phyloP scores from a whole-genome alignment of 169 alveolate genomes.

The Besnoitia besnoiti region DNA sequence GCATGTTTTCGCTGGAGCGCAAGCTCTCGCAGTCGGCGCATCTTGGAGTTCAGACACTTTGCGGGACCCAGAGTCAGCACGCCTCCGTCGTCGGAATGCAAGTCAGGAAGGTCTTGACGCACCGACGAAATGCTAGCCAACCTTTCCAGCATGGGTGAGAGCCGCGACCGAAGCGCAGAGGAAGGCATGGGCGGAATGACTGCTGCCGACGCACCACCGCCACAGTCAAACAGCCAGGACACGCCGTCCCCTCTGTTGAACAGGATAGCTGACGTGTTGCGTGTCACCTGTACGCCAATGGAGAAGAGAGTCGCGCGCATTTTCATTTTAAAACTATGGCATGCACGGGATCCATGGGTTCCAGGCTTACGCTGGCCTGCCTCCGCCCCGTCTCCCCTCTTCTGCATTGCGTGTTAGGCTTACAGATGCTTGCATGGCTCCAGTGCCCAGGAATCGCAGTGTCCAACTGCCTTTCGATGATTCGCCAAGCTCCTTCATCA shows the following conservation, averaged over 20 bases:
- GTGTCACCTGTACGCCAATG: conserved; percentile 62
- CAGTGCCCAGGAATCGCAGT: conserved; percentile 64
- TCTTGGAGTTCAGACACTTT: neutral
- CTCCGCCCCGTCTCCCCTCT: no score
- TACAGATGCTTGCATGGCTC: conserved; percentile 68
- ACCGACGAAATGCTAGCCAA: neutral
- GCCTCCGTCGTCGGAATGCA: neutral
- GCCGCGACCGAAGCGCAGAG: neutral
- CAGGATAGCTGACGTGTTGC: conserved; percentile 60
- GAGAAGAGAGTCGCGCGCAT: no score
- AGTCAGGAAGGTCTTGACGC: neutral
- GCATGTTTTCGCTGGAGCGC: neutral
- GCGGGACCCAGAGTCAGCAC: neutral
- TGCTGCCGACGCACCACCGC: conserved; percentile 64
- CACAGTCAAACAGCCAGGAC: conserved; percentile 68
- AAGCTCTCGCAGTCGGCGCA: conserved; percentile 2
- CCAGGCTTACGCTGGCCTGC: no score
- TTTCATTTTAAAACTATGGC: no score
- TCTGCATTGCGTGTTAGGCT: neutral
- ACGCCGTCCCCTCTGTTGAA: conserved; percentile 66
- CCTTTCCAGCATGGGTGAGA: neutral
- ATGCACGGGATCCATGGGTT: no score
- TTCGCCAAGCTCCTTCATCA: conserved; percentile 59
- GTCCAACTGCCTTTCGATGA: conserved; percentile 65
- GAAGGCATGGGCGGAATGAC: conserved; percentile 10